phyloP scores from a whole-genome alignment of 2,329 filamentous ascomycete genomes.

The Pseudopyrenochaeta lycopersici region DNA sequence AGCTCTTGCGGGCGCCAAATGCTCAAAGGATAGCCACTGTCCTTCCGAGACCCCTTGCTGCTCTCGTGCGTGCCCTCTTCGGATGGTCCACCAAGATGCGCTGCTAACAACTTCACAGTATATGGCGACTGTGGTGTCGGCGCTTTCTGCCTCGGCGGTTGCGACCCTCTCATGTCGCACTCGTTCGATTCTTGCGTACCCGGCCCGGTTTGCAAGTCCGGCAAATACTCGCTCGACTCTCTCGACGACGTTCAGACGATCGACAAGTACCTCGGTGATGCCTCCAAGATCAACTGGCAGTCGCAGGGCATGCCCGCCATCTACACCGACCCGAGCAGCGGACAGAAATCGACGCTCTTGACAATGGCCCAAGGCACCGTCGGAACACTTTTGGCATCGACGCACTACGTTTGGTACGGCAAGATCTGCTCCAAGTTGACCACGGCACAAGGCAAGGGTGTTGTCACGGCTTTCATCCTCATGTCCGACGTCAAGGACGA shows the following conservation, averaged over 20 bases:
- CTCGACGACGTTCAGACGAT: slow-evolving; percentile 76
- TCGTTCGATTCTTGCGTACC: slow-evolving; percentile 86
- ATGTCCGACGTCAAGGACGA: slow-evolving; percentile 97
- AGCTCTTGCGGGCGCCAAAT: slow-evolving; percentile 48
- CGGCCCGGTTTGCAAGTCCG: slow-evolving; percentile 79
- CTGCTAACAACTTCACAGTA: slow-evolving; percentile 63
- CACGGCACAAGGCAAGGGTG: slow-evolving; percentile 83
- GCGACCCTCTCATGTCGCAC: slow-evolving; percentile 86
- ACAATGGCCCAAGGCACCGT: slow-evolving; percentile 89
- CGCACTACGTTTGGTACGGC: slow-evolving; percentile 96
- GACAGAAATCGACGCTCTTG: slow-evolving; percentile 67
- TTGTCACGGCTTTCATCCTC: slow-evolving; percentile 97
- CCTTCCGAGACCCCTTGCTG: slow-evolving; percentile 65
- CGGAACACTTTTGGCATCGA: slow-evolving; percentile 85
- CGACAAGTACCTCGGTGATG: slow-evolving; percentile 85
- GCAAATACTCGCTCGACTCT: slow-evolving; percentile 76
- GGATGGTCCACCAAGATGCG: neutral
- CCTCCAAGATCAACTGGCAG: slow-evolving; percentile 85
- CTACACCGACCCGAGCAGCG: slow-evolving; percentile 62
- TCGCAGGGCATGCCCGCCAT: slow-evolving; percentile 77
- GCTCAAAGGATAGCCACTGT: slow-evolving; percentile 65
- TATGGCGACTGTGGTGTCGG: slow-evolving; percentile 94
- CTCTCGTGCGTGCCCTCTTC: slow-evolving; percentile 42
- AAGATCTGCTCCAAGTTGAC: slow-evolving; percentile 87
- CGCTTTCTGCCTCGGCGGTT: slow-evolving; percentile 94